phyloP scores from a whole-genome alignment of 257 asterid species.

The Petrea volubilis region DNA sequence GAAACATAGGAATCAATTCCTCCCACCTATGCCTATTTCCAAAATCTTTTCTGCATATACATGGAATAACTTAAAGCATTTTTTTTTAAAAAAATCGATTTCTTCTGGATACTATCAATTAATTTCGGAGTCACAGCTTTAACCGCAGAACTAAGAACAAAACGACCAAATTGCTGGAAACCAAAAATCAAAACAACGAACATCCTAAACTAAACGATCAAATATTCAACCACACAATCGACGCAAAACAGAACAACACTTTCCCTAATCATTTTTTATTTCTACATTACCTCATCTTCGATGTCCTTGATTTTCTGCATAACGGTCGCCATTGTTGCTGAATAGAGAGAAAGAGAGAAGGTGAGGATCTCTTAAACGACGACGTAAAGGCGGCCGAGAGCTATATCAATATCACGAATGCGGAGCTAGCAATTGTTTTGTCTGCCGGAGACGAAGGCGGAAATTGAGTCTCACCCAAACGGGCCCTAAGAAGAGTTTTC shows the following conservation, averaged over 20 bases:
- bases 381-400: constrained; percentile 25
- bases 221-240: constrained; percentile 11
- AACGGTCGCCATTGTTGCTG: constrained; percentile 73
- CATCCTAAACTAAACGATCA: not conserved
- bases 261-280: not conserved
- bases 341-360: no score
- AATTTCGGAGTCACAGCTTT: constrained; percentile 5
- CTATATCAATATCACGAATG: constrained; percentile 1
- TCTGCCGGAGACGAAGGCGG: constrained; percentile 26
- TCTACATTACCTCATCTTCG: constrained; percentile 85
- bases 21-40: not conserved
- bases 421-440: constrained; percentile 11
- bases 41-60: not conserved
- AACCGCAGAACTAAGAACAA: not conserved
- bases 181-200: not conserved
- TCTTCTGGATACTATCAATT: not conserved
- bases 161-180: not conserved
- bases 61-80: not conserved
- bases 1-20: not conserved
- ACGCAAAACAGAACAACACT: not conserved
- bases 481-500: constrained; percentile 24
- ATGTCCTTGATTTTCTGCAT: constrained; percentile 99
- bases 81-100: not conserved
- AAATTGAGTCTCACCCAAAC: not conserved
- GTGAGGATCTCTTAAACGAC: constrained; percentile 11